These are phyloP conservation scores for Pseudisothecium myosuroides DNA, from an alignment of 225 moss, liverwort and hornwort genomes.

Conservation along the genomic window DNA sequence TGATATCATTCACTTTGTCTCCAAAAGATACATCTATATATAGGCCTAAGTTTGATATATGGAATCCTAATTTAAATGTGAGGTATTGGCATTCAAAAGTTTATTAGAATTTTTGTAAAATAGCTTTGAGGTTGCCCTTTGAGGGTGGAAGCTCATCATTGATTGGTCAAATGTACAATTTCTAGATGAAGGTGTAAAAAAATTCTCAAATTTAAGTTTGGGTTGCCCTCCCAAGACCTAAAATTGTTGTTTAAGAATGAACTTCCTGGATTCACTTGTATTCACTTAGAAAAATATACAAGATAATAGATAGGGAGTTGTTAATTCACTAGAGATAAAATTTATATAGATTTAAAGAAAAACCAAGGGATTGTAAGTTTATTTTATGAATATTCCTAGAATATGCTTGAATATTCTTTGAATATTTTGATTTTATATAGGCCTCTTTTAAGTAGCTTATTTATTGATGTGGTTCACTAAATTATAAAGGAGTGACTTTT, in stretches of 20 bases:
- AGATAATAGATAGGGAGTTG: background rate
- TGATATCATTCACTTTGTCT: background rate
- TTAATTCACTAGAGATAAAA: background rate
- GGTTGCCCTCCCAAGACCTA: background rate
- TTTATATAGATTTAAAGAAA: background rate
- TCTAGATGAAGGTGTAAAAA: background rate
- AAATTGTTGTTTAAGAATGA: background rate
- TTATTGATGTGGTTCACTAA: accelerated
- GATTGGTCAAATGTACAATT: background rate
- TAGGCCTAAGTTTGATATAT: background rate
- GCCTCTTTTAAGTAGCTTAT: accelerated
- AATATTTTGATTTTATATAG: background rate
- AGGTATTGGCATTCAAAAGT: background rate
- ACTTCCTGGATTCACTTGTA: accelerated
- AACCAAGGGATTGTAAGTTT: too few relatives aligned
- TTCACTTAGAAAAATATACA: background rate
- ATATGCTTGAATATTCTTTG: background rate
- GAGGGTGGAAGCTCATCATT: background rate
- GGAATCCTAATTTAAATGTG: background rate
- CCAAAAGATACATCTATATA: background rate
- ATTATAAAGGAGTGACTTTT: background rate
- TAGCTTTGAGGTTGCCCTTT: background rate
- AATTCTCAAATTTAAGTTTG: background rate
- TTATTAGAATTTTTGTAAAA: background rate
- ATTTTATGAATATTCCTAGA: background rate